Evolutionary conservation across 2,329 filamentous ascomycete genomes (phyloP).

Genomic region (Ophiostoma triangulosporum): DNA sequence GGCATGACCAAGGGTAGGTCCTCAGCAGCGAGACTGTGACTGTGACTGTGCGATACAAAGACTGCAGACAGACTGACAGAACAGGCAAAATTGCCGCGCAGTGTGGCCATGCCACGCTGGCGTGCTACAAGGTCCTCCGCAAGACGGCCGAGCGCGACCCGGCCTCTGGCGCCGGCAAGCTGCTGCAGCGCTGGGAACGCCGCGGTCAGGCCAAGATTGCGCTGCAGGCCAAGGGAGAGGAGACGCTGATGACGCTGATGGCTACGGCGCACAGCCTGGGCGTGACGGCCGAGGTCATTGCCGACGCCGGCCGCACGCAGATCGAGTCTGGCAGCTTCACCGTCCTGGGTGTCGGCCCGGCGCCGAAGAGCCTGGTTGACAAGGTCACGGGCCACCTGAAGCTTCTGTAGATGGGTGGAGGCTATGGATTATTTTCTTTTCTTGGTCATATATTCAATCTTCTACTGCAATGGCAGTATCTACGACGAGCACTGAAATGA

Average conservation of each 20-base stretch:
- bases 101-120: conserved; percentile 88
- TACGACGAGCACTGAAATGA: not conserved
- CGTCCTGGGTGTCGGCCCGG: conserved; percentile 71
- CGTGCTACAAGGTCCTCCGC: conserved; percentile 81
- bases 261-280: conserved; percentile 72
- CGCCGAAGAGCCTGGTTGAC: conserved; percentile 77
- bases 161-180: conserved; percentile 38
- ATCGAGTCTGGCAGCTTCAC: conserved; percentile 89
- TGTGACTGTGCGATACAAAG: too few species aligned
- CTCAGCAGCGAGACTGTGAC: too few species aligned
- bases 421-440: not conserved
- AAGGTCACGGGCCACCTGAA: conserved; percentile 75
- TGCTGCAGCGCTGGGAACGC: conserved; percentile 75
- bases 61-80: too few species aligned
- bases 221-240: conserved; percentile 74
- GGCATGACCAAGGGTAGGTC: conserved; percentile 86
- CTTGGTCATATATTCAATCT: not conserved
- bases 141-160: conserved; percentile 36
- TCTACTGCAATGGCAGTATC: too few species aligned
- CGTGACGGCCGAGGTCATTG: conserved; percentile 76
- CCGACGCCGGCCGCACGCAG: conserved; percentile 93
- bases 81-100: conserved; percentile 94
- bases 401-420: too few species aligned
- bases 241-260: conserved; percentile 61
- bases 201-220: conserved; percentile 88